A percentile compares a stretch with the other conserved stretches of the same genome.
These are phyloP conservation scores for Brasilioporus rufonigricans DNA, from an alignment of 768 basidiomycete genomes.

Conservation along the genomic window DNA sequence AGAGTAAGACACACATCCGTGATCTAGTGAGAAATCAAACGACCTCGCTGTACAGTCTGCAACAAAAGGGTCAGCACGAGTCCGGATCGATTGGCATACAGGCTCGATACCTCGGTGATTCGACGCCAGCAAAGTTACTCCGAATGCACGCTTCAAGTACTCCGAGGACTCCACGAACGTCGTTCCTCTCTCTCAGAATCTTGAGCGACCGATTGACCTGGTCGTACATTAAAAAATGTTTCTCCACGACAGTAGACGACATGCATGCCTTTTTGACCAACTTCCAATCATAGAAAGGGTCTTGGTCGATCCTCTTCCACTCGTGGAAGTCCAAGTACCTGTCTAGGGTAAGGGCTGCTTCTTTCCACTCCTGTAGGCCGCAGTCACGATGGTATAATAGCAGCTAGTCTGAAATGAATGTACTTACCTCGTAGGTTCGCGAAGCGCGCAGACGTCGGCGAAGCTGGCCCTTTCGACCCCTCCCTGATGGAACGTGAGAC, in stretches of 20 bases:
- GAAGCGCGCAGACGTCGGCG: conserved; percentile 75
- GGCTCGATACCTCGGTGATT: conserved; percentile 64
- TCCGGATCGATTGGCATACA: neutral
- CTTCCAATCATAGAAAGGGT: conserved; percentile 89
- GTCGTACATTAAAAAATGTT: neutral
- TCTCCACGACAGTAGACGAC: neutral
- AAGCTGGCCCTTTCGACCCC: conserved; percentile 78
- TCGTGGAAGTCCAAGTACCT: conserved; percentile 79
- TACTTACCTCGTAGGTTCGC: conserved; percentile 63
- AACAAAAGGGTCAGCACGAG: conserved; percentile 6
- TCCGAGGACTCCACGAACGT: conserved; percentile 83
- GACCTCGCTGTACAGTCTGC: conserved; percentile 85
- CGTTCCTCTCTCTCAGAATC: conserved; percentile 68
- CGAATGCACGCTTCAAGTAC: conserved; percentile 90
- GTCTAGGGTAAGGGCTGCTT: conserved; percentile 74
- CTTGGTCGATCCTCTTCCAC: conserved; percentile 89
- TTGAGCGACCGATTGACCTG: conserved; percentile 75
- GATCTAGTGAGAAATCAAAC: conserved; percentile 6
- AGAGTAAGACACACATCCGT: conserved; percentile 9
- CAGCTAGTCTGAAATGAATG: neutral
- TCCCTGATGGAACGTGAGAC: conserved; percentile 49
- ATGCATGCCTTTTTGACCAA: conserved; percentile 67
- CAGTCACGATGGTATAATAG: neutral
- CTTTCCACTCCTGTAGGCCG: conserved; percentile 75
- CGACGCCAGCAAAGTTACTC: conserved; percentile 90